These are phyloP conservation scores for Chlamydomonas incerta DNA, from an alignment of 139 green algal species.

Conservation along the genomic window DNA sequence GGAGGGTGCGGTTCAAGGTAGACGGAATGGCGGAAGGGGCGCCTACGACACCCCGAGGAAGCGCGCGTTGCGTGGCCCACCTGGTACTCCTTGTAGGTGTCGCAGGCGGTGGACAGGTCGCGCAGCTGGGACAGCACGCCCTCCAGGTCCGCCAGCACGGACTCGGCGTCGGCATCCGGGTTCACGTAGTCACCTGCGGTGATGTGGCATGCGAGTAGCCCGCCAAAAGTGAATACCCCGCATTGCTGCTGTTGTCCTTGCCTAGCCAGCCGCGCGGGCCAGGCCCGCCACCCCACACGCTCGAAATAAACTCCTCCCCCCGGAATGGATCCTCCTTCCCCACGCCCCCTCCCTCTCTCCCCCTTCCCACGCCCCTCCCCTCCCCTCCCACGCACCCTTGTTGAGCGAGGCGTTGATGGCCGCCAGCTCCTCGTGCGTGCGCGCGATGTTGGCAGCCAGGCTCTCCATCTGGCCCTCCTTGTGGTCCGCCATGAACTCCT, in stretches of 20 bases:
- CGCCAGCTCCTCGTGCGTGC: constrained; percentile 74
- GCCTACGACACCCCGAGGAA: too few relatives aligned
- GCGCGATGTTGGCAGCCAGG: constrained; percentile 61
- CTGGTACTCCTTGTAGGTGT: constrained; percentile 63
- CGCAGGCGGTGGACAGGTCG: constrained; percentile 32
- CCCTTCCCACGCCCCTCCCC: too few relatives aligned
- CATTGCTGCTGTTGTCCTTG: too few relatives aligned
- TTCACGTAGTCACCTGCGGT: constrained; percentile 62
- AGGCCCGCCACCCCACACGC: too few relatives aligned
- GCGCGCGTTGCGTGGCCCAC: not conserved
- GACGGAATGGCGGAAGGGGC: too few relatives aligned
- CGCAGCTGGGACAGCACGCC: constrained; percentile 41
- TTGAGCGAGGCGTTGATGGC: constrained; percentile 57
- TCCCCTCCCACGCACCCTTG: constrained; percentile 36
- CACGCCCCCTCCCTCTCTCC: too few relatives aligned
- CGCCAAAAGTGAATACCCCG: too few relatives aligned
- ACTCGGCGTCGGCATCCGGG: constrained; percentile 59
- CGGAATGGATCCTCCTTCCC: too few relatives aligned
- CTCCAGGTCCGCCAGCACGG: constrained; percentile 63
- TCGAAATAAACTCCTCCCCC: too few relatives aligned
- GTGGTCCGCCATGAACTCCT: constrained; percentile 82
- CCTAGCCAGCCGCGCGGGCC: too few relatives aligned
- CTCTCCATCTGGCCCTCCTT: constrained; percentile 69
- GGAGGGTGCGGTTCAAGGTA: too few relatives aligned
- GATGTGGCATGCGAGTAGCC: too few relatives aligned